Conservation (phyloP, 2,329 filamentous ascomycete genomes). For the Chaetomium sp. region DNA sequence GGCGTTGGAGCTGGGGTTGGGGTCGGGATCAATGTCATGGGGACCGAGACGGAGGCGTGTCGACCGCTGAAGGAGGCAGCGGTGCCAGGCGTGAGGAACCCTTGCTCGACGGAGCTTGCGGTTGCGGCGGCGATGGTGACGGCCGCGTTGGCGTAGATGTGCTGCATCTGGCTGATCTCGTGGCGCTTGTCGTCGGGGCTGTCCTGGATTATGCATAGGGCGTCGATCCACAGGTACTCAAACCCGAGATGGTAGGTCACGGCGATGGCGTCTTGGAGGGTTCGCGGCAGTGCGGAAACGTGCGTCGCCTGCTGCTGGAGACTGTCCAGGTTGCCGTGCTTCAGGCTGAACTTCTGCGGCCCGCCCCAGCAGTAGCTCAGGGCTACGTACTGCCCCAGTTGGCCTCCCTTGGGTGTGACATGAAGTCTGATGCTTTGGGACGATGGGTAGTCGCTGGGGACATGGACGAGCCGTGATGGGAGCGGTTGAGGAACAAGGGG, state of each 20-base stretch:
- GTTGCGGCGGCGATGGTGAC: not conserved
- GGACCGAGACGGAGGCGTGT: not conserved
- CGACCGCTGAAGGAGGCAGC: too few relatives aligned
- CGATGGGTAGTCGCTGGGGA: not conserved
- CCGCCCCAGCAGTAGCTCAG: not conserved
- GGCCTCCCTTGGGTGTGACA: not conserved
- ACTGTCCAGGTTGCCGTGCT: not conserved
- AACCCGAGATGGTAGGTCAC: not conserved
- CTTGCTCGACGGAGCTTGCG: not conserved
- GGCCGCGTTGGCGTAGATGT: not conserved
- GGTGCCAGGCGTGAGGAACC: not conserved
- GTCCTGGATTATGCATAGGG: not conserved
- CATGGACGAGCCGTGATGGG: not conserved
- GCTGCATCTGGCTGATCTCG: not conserved
- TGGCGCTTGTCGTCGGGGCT: not conserved
- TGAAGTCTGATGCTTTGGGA: not conserved
- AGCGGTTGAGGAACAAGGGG: not conserved
- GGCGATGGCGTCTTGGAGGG: not conserved
- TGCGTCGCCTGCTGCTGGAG: not conserved
- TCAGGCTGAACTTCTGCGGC: not conserved
- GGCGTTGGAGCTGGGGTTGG: not conserved
- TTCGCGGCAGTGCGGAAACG: not conserved
- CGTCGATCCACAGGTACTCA: slow-evolving; percentile 1
- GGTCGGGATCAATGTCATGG: not conserved
- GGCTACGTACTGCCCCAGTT: not conserved